Conservation (phyloP, 2,329 filamentous ascomycete species). For the Westerdykella aurantiaca region DNA sequence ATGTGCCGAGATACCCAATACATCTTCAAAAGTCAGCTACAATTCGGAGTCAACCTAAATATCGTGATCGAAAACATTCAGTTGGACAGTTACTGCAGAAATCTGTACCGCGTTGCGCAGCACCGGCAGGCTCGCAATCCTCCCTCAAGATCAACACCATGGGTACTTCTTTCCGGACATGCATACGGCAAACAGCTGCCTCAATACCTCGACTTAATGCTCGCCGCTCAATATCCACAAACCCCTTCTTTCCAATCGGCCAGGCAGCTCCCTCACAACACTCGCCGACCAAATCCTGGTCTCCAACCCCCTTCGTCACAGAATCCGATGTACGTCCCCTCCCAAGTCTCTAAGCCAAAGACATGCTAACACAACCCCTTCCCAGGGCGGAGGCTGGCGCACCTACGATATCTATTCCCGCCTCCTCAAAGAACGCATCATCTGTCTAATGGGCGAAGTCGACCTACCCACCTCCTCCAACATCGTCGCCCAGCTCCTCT, state of each 20-base stretch:
- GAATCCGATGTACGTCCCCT: constrained; percentile 41
- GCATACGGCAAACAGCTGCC: neutral
- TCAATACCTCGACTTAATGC: neutral
- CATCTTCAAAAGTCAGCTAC: neutral
- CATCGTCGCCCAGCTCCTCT: constrained; percentile 91
- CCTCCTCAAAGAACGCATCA: constrained; percentile 69
- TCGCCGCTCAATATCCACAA: constrained; percentile 20
- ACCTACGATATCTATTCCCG: constrained; percentile 46
- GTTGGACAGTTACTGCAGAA: no score
- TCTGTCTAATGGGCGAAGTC: constrained; percentile 87
- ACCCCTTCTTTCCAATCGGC: constrained; percentile 10
- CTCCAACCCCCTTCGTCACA: constrained; percentile 48
- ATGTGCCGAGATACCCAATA: neutral
- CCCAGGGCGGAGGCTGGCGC: constrained; percentile 47
- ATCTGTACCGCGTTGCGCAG: no score
- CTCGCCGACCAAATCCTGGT: constrained; percentile 32
- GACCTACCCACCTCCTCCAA: constrained; percentile 88
- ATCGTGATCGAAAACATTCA: neutral
- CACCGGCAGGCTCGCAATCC: neutral
- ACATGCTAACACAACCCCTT: constrained; percentile 2
- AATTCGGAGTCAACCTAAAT: neutral
- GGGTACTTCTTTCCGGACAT: constrained; percentile 25
- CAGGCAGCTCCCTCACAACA: constrained; percentile 3
- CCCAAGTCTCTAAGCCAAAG: constrained; percentile 21
- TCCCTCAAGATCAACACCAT: constrained; percentile 19